Base-by-base conservation (phyloP, 2,329 filamentous ascomycete species). In the Cladophialophora psammophila region DNA sequence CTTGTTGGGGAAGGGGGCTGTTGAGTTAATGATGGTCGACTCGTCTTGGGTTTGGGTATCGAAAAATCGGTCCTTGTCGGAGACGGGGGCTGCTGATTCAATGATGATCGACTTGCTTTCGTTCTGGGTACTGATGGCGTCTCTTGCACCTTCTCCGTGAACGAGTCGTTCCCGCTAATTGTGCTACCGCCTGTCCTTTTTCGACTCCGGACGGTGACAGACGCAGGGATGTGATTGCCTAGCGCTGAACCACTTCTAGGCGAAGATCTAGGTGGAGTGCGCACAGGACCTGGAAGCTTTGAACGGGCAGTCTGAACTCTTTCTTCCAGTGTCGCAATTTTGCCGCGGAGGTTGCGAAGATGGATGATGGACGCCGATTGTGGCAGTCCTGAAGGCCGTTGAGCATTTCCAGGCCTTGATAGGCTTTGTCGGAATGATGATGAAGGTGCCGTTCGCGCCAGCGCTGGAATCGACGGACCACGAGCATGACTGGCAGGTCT, bases 311-410 rank as follows among this genome's bases (percentile, higher is more conserved):
- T 93, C 68, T 98, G 93, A 9, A 99, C 94, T 53, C 95, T 88
- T 70, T 95, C 92, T 78, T 98, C 95, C 68, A 99, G 89, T 72
- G 93, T 92, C 79, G 97, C 93, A 93, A 98, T 97, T 80, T 98
- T 95, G 34, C 93, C 94, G 66, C 96, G 97, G 71, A 99, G 88
- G 35, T 90, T 91, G 71, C 94, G 92, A 75, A 99, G 96, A 77
- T 99, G 95, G 72, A 91, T 91, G 58, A 99, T 87, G 1, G 95
- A 98, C 69, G 87, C 85, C 35, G 88, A 89, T 68, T 86, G 83
- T 53, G 87, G 85, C 62, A 88, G 75, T 34, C 78, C 77, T n/a
- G 74, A 65, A 61, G 62, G 66, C 66, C 72, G 70, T 69, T 61
- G 73, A 20, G 63, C 70, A 50, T 52, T 65, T 65, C 36, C 67